A percentile compares a stretch with the other conserved stretches of the same genome.
Conservation (phyloP, 2,329 filamentous ascomycete genomes). For the Aspergillus pseudoviridinutans region DNA sequence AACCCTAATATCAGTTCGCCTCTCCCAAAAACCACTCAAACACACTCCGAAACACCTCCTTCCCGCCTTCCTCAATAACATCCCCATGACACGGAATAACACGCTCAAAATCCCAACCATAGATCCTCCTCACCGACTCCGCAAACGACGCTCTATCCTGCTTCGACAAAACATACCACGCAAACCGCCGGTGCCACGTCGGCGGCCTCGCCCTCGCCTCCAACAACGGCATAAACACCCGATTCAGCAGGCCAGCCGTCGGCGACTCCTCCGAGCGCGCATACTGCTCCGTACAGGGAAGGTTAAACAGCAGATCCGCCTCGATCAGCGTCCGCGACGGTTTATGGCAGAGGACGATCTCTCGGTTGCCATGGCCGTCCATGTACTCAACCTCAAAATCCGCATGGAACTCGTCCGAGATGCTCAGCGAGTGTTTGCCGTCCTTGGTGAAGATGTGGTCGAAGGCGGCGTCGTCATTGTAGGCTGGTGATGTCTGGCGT, state of each 20-base stretch:
- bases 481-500: constrained; percentile 55
- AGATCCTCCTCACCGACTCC: constrained; percentile 63
- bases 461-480: constrained; percentile 59
- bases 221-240: constrained; percentile 54
- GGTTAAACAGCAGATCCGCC: constrained; percentile 87
- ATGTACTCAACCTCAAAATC: constrained; percentile 87
- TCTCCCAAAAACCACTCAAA: constrained; percentile 66
- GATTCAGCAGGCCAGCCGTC: constrained; percentile 54
- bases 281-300: constrained; percentile 83
- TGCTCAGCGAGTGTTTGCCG: constrained; percentile 48
- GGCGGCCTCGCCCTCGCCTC: constrained; percentile 48
- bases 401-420: constrained; percentile 72
- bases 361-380: constrained; percentile 72
- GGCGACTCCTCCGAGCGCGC: constrained; percentile 51
- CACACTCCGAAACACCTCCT: constrained; percentile 70
- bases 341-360: constrained; percentile 80
- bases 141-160: constrained; percentile 65
- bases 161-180: constrained; percentile 68
- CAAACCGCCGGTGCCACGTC: constrained; percentile 70
- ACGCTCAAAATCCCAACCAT: constrained; percentile 74
- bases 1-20: background rate
- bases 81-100: constrained; percentile 92
- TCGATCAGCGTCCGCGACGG: constrained; percentile 74
- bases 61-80: constrained; percentile 68
- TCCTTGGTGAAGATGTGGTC: constrained; percentile 61